phyloP scores from a whole-genome alignment of 2,329 filamentous ascomycete species.

The Aspergillus tamarii region DNA sequence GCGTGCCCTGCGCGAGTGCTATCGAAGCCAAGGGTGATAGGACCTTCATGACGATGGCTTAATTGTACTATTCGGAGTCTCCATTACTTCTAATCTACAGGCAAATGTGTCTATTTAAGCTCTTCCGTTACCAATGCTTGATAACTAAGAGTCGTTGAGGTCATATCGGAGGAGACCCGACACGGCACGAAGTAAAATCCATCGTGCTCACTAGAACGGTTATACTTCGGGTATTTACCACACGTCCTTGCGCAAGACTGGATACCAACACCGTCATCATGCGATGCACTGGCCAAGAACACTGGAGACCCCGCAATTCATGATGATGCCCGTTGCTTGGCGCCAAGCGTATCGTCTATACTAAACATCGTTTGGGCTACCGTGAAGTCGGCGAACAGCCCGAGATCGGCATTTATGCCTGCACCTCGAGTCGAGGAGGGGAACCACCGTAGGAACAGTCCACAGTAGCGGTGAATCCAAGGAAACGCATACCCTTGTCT shows the following conservation, averaged over 20 bases:
- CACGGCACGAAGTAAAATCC: background rate
- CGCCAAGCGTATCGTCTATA: background rate
- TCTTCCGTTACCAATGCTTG: background rate
- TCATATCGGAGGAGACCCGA: background rate
- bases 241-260: background rate
- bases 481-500: background rate
- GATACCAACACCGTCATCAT: background rate
- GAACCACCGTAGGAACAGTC: background rate
- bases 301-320: background rate
- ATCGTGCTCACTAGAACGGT: background rate
- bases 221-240: background rate
- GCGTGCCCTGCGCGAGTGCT: background rate
- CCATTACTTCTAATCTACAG: background rate
- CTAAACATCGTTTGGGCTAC: background rate
- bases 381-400: background rate
- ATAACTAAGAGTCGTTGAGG: background rate
- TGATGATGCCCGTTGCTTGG: background rate
- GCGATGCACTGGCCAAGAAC: background rate
- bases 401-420: background rate
- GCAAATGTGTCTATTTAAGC: background rate
- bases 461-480: background rate
- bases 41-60: background rate
- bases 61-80: background rate
- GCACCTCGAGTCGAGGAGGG: background rate
- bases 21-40: background rate